phyloP scores from a whole-genome alignment of 345 rosid genomes.

The Hypericum perforatum region DNA sequence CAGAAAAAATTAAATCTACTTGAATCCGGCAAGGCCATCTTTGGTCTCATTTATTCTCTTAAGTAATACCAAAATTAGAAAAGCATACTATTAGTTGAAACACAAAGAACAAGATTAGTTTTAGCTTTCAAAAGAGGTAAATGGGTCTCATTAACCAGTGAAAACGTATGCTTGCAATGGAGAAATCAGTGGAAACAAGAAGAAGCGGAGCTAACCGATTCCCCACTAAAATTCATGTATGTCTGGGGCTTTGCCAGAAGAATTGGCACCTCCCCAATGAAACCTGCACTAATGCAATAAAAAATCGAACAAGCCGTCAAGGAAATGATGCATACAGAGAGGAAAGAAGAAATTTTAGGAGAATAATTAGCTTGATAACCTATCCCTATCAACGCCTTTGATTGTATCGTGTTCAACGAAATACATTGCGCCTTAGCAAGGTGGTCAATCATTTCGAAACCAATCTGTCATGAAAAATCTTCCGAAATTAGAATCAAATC shows the following conservation, averaged over 20 bases:
- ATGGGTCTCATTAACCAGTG: no score
- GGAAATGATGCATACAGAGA: neutral
- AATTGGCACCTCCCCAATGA: constrained; percentile 76
- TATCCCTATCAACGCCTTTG: constrained; percentile 82
- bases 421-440: constrained; percentile 55
- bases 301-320: constrained; percentile 28
- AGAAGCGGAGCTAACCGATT: constrained; percentile 48
- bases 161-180: neutral
- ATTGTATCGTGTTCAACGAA: constrained; percentile 69
- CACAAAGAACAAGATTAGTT: no score
- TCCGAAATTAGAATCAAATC: constrained; percentile 2
- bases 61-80: no score
- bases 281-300: constrained; percentile 57
- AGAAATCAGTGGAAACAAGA: neutral
- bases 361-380: constrained; percentile 35
- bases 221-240: constrained; percentile 92
- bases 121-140: no score
- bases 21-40: no score
- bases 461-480: constrained; percentile 42
- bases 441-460: constrained; percentile 79
- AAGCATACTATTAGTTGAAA: no score
- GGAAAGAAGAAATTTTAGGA: constrained; percentile 1
- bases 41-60: no score
- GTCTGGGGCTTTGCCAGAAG: constrained; percentile 85
- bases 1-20: no score